These are phyloP conservation scores for Macrophomina phaseolina DNA, from an alignment of 2,329 filamentous ascomycete genomes.

Conservation along the genomic window DNA sequence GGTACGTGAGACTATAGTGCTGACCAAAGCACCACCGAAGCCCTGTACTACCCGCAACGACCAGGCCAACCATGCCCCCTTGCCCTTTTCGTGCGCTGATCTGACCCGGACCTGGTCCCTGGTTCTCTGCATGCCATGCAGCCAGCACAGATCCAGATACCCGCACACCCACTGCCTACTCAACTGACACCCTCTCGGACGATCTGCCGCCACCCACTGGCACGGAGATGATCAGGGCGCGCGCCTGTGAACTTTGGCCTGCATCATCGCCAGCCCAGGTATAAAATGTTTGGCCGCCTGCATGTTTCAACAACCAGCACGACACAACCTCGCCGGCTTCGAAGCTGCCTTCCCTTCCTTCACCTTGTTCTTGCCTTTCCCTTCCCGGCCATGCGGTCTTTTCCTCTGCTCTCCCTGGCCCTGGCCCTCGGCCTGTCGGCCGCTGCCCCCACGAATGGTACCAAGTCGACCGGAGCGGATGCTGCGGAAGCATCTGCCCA, in stretches of 20 bases:
- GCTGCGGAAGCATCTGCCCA: neutral
- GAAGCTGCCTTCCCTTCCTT: neutral
- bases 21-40: neutral
- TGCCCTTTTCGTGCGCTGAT: neutral
- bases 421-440: neutral
- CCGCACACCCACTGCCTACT: neutral
- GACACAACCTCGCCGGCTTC: neutral
- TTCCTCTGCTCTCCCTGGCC: neutral
- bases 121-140: conserved; percentile 4
- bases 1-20: neutral
- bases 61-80: neutral
- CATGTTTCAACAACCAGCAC: neutral
- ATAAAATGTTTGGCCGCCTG: neutral
- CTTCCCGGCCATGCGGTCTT: neutral
- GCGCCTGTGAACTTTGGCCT: neutral
- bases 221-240: conserved; percentile 13
- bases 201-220: conserved; percentile 7
- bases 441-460: neutral
- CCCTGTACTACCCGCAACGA: neutral
- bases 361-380: neutral
- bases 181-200: neutral
- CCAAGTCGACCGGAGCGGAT: neutral
- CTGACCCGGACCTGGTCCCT: conserved; percentile 2
- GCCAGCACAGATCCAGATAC: neutral
- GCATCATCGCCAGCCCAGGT: neutral